Base-by-base conservation (phyloP, 2,329 filamentous ascomycete species). In the Fusarium hainanense region DNA sequence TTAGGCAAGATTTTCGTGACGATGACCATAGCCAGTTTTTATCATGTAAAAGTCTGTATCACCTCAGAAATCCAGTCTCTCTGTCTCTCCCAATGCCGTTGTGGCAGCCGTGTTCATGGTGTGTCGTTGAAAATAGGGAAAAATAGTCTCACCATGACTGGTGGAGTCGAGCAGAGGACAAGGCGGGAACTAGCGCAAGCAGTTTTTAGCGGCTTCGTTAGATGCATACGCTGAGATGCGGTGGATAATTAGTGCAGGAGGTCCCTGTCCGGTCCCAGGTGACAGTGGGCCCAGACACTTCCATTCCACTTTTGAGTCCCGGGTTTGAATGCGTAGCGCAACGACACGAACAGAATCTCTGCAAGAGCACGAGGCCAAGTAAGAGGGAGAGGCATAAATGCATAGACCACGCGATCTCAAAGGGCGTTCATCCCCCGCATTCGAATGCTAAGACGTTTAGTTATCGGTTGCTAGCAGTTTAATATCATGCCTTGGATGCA, bases 111-210 rank as follows among this genome's bases (percentile, higher is more conserved):
- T 65, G 69, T 66, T 61, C 50, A 63, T 73, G 68, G 73, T 69
- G 72, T 73, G 76, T 77, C 58, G 76, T 77, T 73, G 69, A 72
- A 75, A 68, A 56, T 58, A 56, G 76, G 76, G 69, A 69, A 72
- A 74, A 66, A 47, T 54, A 54, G 55, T 60, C 66, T 71, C 74
- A 70, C 71, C 60, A 64, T 63, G 59, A 59, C 69, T 69, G 60
- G 59, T 62, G 50, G 63, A 58, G 63, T 59, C 28, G 20, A 34
- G 37, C 65, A 52, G 54, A 64, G 34, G 61, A 50, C 64, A 54
- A 67, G 55, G 60, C 77, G 76, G 77, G 77, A 77, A 62, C 77
- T 79, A 79, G 69, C 51, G 71, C 65, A 72, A 47, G 58, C 58
- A 54, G 52, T 44, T 67, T 66, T 70, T 73, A 74, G 70, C 63